These are phyloP conservation scores for Singerocomus inundabilis DNA, from an alignment of 1,284 basidiomycete genomes.

Conservation along the genomic window DNA sequence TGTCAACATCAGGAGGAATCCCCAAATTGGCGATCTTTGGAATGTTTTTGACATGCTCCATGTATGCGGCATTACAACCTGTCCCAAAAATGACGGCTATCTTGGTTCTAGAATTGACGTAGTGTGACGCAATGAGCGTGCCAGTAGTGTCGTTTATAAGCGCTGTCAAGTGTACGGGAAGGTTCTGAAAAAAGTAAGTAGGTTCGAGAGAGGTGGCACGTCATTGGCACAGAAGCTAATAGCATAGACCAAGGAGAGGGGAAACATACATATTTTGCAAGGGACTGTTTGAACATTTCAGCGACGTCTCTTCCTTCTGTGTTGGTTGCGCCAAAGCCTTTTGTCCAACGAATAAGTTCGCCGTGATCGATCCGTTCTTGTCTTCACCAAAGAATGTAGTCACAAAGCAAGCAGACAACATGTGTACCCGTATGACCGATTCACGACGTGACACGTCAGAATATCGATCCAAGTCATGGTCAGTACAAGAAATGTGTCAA, in stretches of 20 bases:
- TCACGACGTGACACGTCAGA: not conserved
- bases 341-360: constrained; percentile 95
- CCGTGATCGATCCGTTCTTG: constrained; percentile 96
- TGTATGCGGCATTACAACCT: constrained; percentile 97
- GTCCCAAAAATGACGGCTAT: constrained; percentile 98
- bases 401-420: not conserved
- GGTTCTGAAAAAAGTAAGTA: constrained; percentile 40
- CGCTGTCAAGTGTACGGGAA: constrained; percentile 79
- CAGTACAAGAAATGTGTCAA: constrained; percentile 1
- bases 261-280: constrained; percentile 66
- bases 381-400: constrained; percentile 37
- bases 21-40: constrained; percentile 79
- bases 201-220: not conserved
- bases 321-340: constrained; percentile 92
- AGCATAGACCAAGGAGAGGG: not conserved
- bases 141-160: constrained; percentile 98
- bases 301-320: constrained; percentile 94
- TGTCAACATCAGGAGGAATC: constrained; percentile 68
- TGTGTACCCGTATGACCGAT: not conserved
- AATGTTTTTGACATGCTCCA: constrained; percentile 81
- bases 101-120: constrained; percentile 87
- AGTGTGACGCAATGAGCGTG: constrained; percentile 95
- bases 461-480: not conserved
- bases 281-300: constrained; percentile 84
- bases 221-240: not conserved